Evolutionary conservation across 2,329 filamentous ascomycete species (phyloP), one percentile per base, ranked within the genome.

Genomic region (Monosporascus sp.): DNA sequence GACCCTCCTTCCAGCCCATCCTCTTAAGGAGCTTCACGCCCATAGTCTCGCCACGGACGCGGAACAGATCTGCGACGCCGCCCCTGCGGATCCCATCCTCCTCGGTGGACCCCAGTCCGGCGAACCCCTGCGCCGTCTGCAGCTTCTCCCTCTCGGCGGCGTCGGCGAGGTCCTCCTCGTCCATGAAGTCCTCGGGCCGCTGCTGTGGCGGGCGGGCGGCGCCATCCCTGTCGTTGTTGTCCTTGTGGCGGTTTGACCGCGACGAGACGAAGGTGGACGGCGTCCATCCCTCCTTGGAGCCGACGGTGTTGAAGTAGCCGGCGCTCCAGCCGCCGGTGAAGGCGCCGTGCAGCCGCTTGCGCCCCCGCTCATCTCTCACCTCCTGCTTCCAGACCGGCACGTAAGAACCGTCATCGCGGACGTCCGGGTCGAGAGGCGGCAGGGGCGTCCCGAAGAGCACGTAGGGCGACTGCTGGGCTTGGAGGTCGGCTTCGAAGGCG

Each of bases 301-400:
- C 94, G 61, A 97, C 94, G 5, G 92, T 96, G 70, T 99, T 99
- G 75, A 94, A 97, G 73, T 97, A 97, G 62, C 94, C 94, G 76
- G 94, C 94, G 76, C 91, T 97, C 75, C 89, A 99, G 31, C 94
- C 94, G 62, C 94, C 94, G 1, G 91, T 97, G 67, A 99, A 99
- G 58, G 94, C 94, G 58, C 94, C 94, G 71, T 99, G 94, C 3
- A 99, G 79, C 51, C 94, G 84, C 72, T 95, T 93, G 62, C 92
- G 80, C 17, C 94, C 94, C 60, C 86, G 86, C 67, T 97, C 94
- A 72, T 99, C 94, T 55, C 88, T 89, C 68, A 96, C 92, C 68
- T 97, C 93, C 76, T 99, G 94, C 75, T 97, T 96, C 91, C 94
- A 97, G n/a, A 96, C 74, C 0, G 94, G 94, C 17, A 96, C 83